Base-by-base conservation (phyloP, 805 yeast genomes). In the Kodamaea neixiangensis region DNA sequence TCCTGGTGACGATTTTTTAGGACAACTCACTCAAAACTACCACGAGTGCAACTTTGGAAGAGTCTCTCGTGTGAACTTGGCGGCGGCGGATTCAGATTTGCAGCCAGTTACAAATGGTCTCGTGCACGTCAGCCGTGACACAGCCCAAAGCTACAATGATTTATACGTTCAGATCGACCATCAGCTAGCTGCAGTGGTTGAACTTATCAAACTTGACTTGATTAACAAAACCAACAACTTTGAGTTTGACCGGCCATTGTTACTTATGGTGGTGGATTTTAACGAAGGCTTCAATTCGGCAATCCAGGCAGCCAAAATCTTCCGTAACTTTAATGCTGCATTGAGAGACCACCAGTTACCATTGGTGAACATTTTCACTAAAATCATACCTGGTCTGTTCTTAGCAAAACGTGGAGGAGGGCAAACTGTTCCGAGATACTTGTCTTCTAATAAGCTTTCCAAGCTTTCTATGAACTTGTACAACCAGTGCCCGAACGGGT, bases 401-500 rank as follows among this genome's bases (percentile, higher is more conserved):
- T 46, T 72, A 4, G 57, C 65, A 21, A 67, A 64, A 48, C 41
- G 41, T 15, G 41, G 17, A 10, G 41, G 41, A 11, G 41, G 22
- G 3, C 41, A 37, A 17, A 37, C 41, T 15, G 13, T 15, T 5
- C 56, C 48, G 57, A 65, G 61, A 52, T 58, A 67, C 46, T 53
- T 72, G 13, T 66, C 76, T 10, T 67, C 64, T 47, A 62, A 64
- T 34, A 69, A 70, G 34, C 60, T 79, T 15, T 66, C 78, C 2
- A 75, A 71, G 46, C 50, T 85, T 2, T 73, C 87, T 6, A 64
- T 83, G 58, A 73, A 77, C 17, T 66, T 87, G 2, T 87, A 85
- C 66, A 85, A 85, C 59, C 68, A 76, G 43, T 73, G 87, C 52
- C 85, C 85, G 1, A 59, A 67, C 35, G 56, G 51, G 3, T 44